Evolutionary conservation across 495 filamentous ascomycete genomes (phyloP).

Genomic region (Xylaria nigripes): DNA sequence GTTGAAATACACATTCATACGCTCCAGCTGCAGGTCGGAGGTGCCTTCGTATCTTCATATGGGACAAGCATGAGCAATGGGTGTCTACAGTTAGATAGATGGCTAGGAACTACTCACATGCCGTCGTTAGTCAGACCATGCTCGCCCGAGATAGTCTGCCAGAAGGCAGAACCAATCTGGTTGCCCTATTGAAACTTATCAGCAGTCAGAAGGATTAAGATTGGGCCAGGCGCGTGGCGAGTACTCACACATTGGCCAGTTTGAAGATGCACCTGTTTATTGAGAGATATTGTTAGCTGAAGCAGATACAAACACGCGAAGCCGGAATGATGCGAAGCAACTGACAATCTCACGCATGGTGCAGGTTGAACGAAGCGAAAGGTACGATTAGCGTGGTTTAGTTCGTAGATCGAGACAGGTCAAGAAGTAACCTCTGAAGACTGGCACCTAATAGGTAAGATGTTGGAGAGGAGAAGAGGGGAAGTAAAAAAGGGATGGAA

Average conservation of each 20-base stretch:
- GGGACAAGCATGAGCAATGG: constrained; percentile 18
- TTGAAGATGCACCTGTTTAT: constrained; percentile 81
- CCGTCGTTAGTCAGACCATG: constrained; percentile 92
- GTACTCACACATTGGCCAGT: constrained; percentile 92
- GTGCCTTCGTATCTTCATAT: constrained; percentile 76
- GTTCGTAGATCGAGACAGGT: not conserved
- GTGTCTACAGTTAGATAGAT: not conserved
- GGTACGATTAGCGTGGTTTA: not conserved
- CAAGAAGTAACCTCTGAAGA: no score
- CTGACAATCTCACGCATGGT: constrained; percentile 7
- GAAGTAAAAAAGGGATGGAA: not conserved
- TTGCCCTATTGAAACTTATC: constrained; percentile 61
- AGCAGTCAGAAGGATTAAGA: constrained; percentile 6
- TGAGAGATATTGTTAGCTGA: constrained; percentile 7
- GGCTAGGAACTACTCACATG: constrained; percentile 25
- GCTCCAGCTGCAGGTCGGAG: constrained; percentile 94
- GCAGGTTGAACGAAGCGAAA: not conserved
- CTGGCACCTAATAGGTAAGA: no score
- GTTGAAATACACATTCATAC: constrained; percentile 99
- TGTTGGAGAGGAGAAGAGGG: not conserved
- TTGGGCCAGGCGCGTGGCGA: constrained; percentile 15
- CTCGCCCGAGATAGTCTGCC: constrained; percentile 95
- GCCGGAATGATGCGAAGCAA: not conserved
- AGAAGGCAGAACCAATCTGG: constrained; percentile 99
- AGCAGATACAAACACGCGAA: not conserved